These are phyloP conservation scores for Apiotrichum mycotoxinovorans DNA, from an alignment of 1,284 basidiomycete genomes.

Conservation along the genomic window DNA sequence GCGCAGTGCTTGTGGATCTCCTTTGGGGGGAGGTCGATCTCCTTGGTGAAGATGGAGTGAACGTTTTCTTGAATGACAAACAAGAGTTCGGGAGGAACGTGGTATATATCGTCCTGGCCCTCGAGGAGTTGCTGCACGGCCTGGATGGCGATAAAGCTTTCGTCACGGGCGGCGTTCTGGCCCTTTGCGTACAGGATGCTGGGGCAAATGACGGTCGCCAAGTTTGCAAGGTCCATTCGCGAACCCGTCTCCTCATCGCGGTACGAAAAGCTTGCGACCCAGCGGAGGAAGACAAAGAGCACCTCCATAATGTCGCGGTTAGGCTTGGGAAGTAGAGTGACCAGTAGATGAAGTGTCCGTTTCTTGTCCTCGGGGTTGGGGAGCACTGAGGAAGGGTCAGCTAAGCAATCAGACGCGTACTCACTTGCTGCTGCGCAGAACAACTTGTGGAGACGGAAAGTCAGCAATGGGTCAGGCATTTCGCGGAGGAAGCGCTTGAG, in stretches of 20 bases:
- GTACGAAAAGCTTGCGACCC: slow-evolving; percentile 98
- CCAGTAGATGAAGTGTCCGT: slow-evolving; percentile 80
- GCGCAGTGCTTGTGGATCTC: slow-evolving; percentile 88
- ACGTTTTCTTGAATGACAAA: slow-evolving; percentile 67
- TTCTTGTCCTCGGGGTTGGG: slow-evolving; percentile 72
- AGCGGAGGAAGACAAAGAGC: slow-evolving; percentile 95
- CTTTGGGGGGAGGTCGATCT: slow-evolving; percentile 76
- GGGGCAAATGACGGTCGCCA: slow-evolving; percentile 97
- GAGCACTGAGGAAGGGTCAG: slow-evolving; percentile 60
- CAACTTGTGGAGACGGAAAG: slow-evolving; percentile 85
- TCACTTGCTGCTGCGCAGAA: slow-evolving; percentile 83
- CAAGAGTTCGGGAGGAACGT: slow-evolving; percentile 79
- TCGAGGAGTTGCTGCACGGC: slow-evolving; percentile 83
- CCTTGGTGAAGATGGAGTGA: slow-evolving; percentile 77
- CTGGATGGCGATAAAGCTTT: slow-evolving; percentile 85
- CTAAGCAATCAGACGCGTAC: slow-evolving; percentile 38
- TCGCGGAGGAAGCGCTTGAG: slow-evolving; percentile 97
- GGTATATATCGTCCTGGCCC: slow-evolving; percentile 90
- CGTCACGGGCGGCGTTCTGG: slow-evolving; percentile 82
- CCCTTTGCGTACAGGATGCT: slow-evolving; percentile 87
- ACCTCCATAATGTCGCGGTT: slow-evolving; percentile 98
- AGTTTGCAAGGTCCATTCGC: slow-evolving; percentile 95
- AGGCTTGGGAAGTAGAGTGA: slow-evolving; percentile 80
- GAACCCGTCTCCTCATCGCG: slow-evolving; percentile 97
- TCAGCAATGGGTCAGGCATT: slow-evolving; percentile 92